phyloP scores from a whole-genome alignment of 106 monocot genomes.

The Apostasia ramifera region DNA sequence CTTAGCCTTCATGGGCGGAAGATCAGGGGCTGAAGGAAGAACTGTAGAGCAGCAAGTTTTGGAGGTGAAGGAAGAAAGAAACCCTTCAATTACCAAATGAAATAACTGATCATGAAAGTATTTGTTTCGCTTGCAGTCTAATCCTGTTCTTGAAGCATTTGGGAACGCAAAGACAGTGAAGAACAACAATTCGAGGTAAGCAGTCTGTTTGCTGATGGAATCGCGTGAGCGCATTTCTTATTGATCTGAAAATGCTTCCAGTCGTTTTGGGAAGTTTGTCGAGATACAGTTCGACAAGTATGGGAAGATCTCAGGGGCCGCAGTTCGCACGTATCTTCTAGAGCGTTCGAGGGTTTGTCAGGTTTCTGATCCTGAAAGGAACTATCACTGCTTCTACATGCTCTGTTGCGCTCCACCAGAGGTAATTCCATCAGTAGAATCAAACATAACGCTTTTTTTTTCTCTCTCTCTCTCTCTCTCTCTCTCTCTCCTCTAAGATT shows the following conservation, averaged over 20 bases:
- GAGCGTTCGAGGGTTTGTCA: conserved; percentile 93
- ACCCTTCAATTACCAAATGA: neutral
- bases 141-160: conserved; percentile 96
- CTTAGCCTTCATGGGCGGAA: conserved; percentile 91
- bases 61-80: conserved; percentile 50
- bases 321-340: conserved; percentile 85
- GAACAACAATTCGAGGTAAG: conserved; percentile 94
- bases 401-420: conserved; percentile 89
- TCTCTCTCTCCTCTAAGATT: too few species aligned
- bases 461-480: too few species aligned
- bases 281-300: conserved; percentile 96
- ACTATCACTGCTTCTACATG: conserved; percentile 98
- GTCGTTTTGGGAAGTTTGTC: conserved; percentile 96
- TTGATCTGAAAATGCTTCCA: conserved; percentile 14
- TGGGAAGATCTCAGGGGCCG: conserved; percentile 96
- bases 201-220: conserved; percentile 1
- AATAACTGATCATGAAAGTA: neutral
- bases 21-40: conserved; percentile 75
- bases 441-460: too few species aligned
- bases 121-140: conserved; percentile 47
- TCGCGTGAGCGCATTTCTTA: neutral
- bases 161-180: conserved; percentile 94
- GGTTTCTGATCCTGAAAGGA: conserved; percentile 90
- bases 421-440: conserved; percentile 23
- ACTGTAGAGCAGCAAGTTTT: conserved; percentile 95